A percentile compares a stretch with the other conserved stretches of the same genome.
Conservation (phyloP, 2,329 filamentous ascomycete species). For the Alternaria triticina region DNA sequence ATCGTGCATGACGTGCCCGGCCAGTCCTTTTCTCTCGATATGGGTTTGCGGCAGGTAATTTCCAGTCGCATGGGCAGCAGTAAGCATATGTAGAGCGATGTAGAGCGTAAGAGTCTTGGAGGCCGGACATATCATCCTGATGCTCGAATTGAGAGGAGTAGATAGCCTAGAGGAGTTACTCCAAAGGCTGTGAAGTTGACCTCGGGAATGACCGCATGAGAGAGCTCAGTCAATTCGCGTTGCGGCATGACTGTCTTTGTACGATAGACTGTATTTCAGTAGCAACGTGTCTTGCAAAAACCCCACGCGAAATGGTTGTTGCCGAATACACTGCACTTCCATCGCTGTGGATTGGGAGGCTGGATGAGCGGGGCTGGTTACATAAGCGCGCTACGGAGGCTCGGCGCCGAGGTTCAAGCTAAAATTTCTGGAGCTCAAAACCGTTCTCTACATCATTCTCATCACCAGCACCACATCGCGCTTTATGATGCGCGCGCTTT, state of each 20-base stretch:
- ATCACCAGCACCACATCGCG: slow-evolving; percentile 21
- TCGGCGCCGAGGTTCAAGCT: slow-evolving; percentile 21
- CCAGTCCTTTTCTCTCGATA: background rate
- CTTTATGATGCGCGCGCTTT: slow-evolving; percentile 22
- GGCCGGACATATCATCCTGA: background rate
- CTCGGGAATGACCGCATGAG: background rate
- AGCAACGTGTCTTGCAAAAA: background rate
- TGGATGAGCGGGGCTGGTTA: slow-evolving; percentile 3
- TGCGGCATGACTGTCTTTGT: background rate
- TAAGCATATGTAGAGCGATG: background rate
- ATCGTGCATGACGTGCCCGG: background rate
- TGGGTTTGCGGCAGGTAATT: background rate
- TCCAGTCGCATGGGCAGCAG: background rate
- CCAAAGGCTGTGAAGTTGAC: background rate
- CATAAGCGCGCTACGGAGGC: slow-evolving; percentile 27
- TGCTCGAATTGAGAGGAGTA: background rate
- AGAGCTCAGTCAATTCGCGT: background rate
- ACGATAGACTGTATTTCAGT: background rate
- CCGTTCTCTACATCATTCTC: slow-evolving; percentile 8
- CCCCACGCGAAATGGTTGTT: background rate
- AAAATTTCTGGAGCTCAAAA: slow-evolving; percentile 36
- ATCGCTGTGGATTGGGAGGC: background rate
- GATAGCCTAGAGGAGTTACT: background rate
- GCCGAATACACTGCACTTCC: background rate
- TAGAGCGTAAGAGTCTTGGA: background rate